A percentile compares a stretch with the other conserved stretches of the same genome.
These are phyloP conservation scores for Talaromyces sp. DNA, from an alignment of 2,329 filamentous ascomycete genomes.

Conservation along the genomic window DNA sequence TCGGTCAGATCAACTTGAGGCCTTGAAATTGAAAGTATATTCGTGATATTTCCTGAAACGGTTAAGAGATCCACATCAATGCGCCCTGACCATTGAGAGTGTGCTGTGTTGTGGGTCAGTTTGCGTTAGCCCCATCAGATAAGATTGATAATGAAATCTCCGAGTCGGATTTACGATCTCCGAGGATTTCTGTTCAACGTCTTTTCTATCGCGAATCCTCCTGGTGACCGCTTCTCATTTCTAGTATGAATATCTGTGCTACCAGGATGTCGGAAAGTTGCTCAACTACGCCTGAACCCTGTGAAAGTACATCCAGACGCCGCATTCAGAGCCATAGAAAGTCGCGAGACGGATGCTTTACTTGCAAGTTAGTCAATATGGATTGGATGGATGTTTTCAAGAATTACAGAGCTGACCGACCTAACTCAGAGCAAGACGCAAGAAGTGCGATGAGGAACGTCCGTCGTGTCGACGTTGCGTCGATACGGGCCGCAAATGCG, in stretches of 20 bases:
- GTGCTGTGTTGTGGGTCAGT: background rate
- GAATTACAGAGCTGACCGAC: background rate
- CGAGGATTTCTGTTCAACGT: background rate
- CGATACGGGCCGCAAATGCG: constrained; percentile 20
- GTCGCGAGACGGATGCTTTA: background rate
- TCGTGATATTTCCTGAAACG: constrained; percentile 4
- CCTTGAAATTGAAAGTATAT: background rate
- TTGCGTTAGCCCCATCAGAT: constrained; percentile 8
- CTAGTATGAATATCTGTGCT: background rate
- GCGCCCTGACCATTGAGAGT: background rate
- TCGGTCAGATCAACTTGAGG: background rate
- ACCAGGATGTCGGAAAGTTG: background rate
- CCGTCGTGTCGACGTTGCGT: constrained; percentile 36
- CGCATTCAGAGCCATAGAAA: background rate
- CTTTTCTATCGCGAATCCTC: background rate
- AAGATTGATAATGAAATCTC: constrained; percentile 15
- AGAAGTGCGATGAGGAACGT: constrained; percentile 39
- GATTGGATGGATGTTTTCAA: background rate
- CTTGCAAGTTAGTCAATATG: constrained; percentile 11
- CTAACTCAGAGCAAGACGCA: constrained; percentile 26
- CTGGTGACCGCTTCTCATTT: background rate
- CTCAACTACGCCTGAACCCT: background rate
- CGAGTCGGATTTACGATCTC: background rate
- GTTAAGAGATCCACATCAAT: background rate
- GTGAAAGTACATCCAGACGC: background rate